phyloP scores from a whole-genome alignment of 768 basidiomycete genomes.

The Boletus vermiculosoides region DNA sequence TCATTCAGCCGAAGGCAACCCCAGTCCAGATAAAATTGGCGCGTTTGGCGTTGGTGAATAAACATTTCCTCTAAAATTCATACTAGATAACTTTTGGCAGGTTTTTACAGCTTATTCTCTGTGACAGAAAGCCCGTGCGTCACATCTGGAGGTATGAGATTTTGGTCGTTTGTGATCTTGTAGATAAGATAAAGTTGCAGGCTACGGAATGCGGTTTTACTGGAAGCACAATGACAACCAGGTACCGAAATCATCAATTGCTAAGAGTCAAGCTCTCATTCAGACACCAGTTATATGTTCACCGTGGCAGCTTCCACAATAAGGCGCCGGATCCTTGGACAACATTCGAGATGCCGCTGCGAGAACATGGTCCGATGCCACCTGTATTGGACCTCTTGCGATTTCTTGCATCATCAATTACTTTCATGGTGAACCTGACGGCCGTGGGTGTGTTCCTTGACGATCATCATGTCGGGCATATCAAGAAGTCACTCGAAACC shows the following conservation, averaged over 20 bases:
- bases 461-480: slow-evolving; percentile 57
- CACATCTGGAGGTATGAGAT: neutral
- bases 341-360: too few species aligned
- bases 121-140: slow-evolving; percentile 37
- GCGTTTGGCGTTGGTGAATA: slow-evolving; percentile 82
- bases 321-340: too few species aligned
- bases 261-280: neutral
- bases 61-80: neutral
- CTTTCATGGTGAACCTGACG: slow-evolving; percentile 80
- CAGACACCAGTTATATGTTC: neutral
- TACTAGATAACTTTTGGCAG: slow-evolving; percentile 14
- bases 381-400: slow-evolving; percentile 81
- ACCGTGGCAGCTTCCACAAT: slow-evolving; percentile 11
- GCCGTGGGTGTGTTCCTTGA: slow-evolving; percentile 79
- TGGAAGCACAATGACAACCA: neutral
- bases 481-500: slow-evolving; percentile 52
- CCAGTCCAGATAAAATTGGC: slow-evolving; percentile 92
- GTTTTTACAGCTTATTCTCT: slow-evolving; percentile 79
- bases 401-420: slow-evolving; percentile 85
- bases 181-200: neutral
- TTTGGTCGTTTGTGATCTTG: neutral
- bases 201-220: neutral
- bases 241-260: neutral
- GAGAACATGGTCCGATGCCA: slow-evolving; percentile 74
- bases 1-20: slow-evolving; percentile 82